A percentile compares a stretch with the other conserved stretches of the same genome.
Conservation (phyloP, 148 eudicot genomes). For the Rhododendron molle region DNA sequence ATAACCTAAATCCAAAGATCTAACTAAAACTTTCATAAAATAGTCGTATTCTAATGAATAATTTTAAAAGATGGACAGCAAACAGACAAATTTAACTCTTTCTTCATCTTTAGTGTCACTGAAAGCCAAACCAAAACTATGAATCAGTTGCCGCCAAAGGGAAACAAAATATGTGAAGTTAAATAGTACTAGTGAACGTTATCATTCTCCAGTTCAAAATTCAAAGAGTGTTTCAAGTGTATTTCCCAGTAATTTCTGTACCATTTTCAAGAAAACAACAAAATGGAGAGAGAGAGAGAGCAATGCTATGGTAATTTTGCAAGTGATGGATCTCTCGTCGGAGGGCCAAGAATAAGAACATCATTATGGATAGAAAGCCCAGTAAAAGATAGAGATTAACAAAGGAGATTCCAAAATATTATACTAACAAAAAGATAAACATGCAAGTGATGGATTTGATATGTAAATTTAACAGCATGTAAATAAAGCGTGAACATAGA, state of each 20-base stretch:
- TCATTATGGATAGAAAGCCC: neutral
- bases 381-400: neutral
- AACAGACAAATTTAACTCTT: slow-evolving; percentile 8
- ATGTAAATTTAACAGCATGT: neutral
- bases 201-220: slow-evolving; percentile 10
- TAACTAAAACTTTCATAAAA: neutral
- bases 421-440: neutral
- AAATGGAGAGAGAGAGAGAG: neutral
- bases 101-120: slow-evolving; percentile 10
- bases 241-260: neutral
- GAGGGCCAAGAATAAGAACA: neutral
- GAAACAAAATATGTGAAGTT: slow-evolving; percentile 1
- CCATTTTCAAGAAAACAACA: neutral
- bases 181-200: neutral
- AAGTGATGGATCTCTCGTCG: slow-evolving; percentile 7
- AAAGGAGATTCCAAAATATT: too few species aligned
- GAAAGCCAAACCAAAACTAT: slow-evolving; percentile 6
- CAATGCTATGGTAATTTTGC: slow-evolving; percentile 2
- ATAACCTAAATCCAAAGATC: slow-evolving; percentile 8
- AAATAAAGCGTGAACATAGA: neutral
- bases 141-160: slow-evolving; percentile 21
- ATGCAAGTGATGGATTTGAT: neutral
- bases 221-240: neutral
- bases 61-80: neutral
- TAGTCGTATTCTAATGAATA: neutral